Evolutionary conservation across 345 rosid genomes (phyloP).

Genomic region (Camelina neglecta): DNA sequence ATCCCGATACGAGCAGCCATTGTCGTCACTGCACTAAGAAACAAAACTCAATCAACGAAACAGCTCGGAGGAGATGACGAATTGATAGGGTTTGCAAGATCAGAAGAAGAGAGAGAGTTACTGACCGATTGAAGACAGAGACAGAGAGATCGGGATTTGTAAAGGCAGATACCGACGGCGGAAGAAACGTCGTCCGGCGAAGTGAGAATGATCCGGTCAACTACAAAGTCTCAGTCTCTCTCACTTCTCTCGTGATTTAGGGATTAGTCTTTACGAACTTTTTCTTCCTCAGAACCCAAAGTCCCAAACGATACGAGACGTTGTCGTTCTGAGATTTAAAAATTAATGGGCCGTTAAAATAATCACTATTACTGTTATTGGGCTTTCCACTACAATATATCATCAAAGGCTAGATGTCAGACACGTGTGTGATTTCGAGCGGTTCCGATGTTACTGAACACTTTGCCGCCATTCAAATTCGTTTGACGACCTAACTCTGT

Average conservation of each 20-base stretch:
- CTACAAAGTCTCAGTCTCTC: constrained; percentile 42
- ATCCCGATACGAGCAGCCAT: constrained; percentile 56
- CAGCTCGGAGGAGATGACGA: constrained; percentile 13
- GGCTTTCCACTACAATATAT: neutral
- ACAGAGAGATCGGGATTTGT: neutral
- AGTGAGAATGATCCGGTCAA: constrained; percentile 44
- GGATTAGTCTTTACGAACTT: neutral
- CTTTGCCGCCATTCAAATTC: constrained; percentile 32
- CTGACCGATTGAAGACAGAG: neutral
- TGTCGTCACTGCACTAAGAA: constrained; percentile 37
- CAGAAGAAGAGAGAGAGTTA: constrained; percentile 2
- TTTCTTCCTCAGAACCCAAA: constrained; percentile 7
- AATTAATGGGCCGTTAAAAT: constrained; percentile 6
- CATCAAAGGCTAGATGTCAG: neutral
- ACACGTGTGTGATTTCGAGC: neutral
- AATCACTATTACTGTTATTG: neutral
- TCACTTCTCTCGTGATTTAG: constrained; percentile 35
- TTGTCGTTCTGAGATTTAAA: neutral
- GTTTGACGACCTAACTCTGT: constrained; percentile 15
- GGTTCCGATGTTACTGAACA: neutral
- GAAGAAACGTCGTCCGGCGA: constrained; percentile 33
- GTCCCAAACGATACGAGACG: neutral
- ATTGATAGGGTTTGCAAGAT: constrained; percentile 11
- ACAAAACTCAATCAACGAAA: constrained; percentile 20
- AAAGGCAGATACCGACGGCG: constrained; percentile 6